Percentiles rank a stretch among this genome's conserved stretches.
These are phyloP conservation scores for Hysterium pulicare DNA, from an alignment of 2,329 filamentous ascomycete species.

Conservation along the genomic window DNA sequence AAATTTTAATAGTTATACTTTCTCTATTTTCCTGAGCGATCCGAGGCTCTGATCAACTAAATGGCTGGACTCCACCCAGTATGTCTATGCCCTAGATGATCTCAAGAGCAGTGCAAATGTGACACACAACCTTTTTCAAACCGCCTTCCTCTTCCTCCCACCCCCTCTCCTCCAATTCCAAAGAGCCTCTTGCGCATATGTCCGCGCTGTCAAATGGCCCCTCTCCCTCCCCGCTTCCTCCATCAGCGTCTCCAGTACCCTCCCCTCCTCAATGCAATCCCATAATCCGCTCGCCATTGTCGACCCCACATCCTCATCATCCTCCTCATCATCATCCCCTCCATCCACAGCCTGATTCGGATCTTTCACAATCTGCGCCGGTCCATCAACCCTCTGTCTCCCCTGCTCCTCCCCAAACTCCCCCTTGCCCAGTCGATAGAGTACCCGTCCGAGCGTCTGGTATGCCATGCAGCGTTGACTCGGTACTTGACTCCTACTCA, in stretches of 20 bases:
- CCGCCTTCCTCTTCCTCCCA: conserved; percentile 56
- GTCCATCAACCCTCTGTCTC: conserved; percentile 40
- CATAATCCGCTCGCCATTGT: conserved; percentile 72
- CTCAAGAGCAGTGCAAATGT: too few species aligned
- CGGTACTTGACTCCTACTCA: conserved; percentile 77
- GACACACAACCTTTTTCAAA: too few species aligned
- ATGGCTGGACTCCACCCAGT: too few species aligned
- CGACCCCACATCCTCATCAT: conserved; percentile 31
- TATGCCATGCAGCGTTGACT: conserved; percentile 88
- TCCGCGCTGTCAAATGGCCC: conserved; percentile 74
- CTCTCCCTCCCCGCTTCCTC: conserved; percentile 67
- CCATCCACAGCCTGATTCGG: conserved; percentile 35
- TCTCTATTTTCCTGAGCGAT: too few species aligned
- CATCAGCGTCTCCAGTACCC: conserved; percentile 71
- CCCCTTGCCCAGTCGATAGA: conserved; percentile 78
- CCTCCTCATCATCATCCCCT: conserved; percentile 40
- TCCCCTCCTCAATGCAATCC: conserved; percentile 71
- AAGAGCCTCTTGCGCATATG: conserved; percentile 83
- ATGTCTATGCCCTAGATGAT: too few species aligned
- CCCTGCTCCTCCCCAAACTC: conserved; percentile 58
- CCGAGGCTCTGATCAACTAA: too few species aligned
- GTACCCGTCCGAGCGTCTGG: conserved; percentile 80
- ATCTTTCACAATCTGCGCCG: conserved; percentile 43
- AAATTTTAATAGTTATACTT: too few species aligned
- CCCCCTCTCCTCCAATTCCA: conserved; percentile 81